phyloP scores from a whole-genome alignment of 805 yeast genomes.

The Vanderwaltozyma polyspora region DNA sequence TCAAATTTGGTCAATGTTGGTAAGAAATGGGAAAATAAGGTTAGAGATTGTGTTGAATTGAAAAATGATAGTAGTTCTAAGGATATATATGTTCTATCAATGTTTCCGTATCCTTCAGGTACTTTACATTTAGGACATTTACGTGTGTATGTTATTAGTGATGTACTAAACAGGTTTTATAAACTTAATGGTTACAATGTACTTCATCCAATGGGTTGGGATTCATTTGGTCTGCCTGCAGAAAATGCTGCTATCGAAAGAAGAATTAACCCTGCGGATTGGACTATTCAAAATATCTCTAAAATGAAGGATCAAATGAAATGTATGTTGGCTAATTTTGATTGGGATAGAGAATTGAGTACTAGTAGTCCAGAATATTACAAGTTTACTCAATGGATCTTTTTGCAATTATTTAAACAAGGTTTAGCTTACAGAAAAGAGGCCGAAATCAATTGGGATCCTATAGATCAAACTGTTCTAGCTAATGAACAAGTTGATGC shows the following conservation, averaged over 20 bases:
- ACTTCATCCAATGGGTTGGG: slow-evolving; percentile 98
- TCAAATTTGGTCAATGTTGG: slow-evolving; percentile 1
- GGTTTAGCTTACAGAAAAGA: slow-evolving; percentile 79
- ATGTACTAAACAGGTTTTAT: slow-evolving; percentile 67
- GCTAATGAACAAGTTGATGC: slow-evolving; percentile 95
- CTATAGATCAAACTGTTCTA: slow-evolving; percentile 84
- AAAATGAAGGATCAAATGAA: slow-evolving; percentile 81
- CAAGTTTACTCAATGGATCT: slow-evolving; percentile 84
- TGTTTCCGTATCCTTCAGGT: slow-evolving; percentile 98
- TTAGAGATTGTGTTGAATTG: slow-evolving; percentile 1
- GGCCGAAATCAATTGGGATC: slow-evolving; percentile 97
- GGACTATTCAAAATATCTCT: slow-evolving; percentile 75
- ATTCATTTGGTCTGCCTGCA: slow-evolving; percentile 96
- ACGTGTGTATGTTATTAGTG: slow-evolving; percentile 85
- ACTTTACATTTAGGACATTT: slow-evolving; percentile 87
- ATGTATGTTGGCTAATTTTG: slow-evolving; percentile 72
- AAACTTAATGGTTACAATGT: slow-evolving; percentile 68
- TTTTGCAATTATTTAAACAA: slow-evolving; percentile 55
- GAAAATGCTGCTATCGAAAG: slow-evolving; percentile 95
- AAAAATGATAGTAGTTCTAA: slow-evolving; percentile 5
- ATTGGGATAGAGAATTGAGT: slow-evolving; percentile 84
- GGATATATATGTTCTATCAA: slow-evolving; percentile 50
- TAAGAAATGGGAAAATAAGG: slow-evolving; percentile 12
- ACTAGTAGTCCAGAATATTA: slow-evolving; percentile 85
- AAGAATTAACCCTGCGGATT: slow-evolving; percentile 60